Conservation (phyloP, 495 filamentous ascomycete species). For the Hyaloscypha variabilis region DNA sequence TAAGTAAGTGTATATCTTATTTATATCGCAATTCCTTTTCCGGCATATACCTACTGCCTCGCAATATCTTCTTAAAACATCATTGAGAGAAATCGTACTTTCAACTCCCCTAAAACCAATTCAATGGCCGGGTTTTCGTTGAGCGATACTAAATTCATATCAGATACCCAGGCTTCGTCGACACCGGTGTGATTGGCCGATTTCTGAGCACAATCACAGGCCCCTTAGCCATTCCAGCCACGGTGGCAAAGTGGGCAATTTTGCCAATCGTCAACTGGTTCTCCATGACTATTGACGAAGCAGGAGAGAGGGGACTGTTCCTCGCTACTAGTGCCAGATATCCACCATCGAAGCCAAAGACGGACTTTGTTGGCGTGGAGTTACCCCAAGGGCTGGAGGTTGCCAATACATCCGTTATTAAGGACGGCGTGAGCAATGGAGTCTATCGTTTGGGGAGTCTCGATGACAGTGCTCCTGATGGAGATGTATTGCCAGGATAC, state of each 20-base stretch:
- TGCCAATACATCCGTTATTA: conserved; percentile 15
- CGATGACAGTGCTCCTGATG: conserved; percentile 20
- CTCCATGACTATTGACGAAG: conserved; percentile 23
- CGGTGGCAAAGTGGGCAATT: conserved; percentile 14
- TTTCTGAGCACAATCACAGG: conserved; percentile 22
- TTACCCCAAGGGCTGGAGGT: conserved; percentile 21
- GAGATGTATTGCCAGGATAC: conserved; percentile 11
- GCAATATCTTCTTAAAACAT: background rate
- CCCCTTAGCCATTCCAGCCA: conserved; percentile 21
- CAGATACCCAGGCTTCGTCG: conserved; percentile 41
- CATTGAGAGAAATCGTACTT: background rate
- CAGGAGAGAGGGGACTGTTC: conserved; percentile 32
- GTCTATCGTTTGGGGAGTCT: conserved; percentile 25
- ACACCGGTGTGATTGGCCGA: conserved; percentile 30
- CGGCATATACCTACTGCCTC: background rate
- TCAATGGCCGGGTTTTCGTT: no score
- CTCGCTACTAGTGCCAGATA: conserved; percentile 29
- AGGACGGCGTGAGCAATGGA: conserved; percentile 28
- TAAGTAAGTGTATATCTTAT: conserved; percentile 7
- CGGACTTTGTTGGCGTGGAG: conserved; percentile 7
- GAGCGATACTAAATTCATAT: no score
- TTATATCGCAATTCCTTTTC: background rate
- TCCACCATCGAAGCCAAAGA: conserved; percentile 23
- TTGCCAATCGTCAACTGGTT: conserved; percentile 27
- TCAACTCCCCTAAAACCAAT: background rate